Evolutionary conservation across 148 eudicot genomes (phyloP), one percentile per base, ranked within the genome.

Genomic region (Chenopodium album): DNA sequence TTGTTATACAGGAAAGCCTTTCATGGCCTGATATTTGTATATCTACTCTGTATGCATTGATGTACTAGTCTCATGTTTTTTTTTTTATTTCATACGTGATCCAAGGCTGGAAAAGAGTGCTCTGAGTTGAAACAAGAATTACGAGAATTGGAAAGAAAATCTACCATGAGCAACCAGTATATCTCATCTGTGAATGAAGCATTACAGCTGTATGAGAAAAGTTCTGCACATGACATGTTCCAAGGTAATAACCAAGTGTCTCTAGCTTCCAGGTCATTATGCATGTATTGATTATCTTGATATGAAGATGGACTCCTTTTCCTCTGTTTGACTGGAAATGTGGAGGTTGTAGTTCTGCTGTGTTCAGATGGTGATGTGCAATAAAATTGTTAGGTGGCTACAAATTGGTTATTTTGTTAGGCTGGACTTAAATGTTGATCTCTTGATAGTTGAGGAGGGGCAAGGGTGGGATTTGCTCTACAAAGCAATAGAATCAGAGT

Each of bases 41-140:
- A 62, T 54, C 29, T 28, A 46, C 71, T 2, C 26, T 29, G 23
- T 31, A 59, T 76, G 56, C 69, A 46, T 62, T 20, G 20, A 28
- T 29, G n/a, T 20, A 44, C 71, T 10, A 47, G 47, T 76, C 75
- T 76, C 71, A 34, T 71, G 50, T 44, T 77, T 17, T 64, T 54
- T 64, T 54, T 64, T 71, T 54, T 32, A 48, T 23, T 79, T 4
- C 31, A 65, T 14, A 22, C 62, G 22, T 76, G 75, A 60, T 26
- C 70, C 20, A 56, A 87, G 87, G 94, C 89, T 80, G 90, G 87
- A 82, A 90, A 91, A 81, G 92, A 92, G 88, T 87, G 86, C 59
- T 85, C 90, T 80, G 89, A 88, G 79, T 86, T 89, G 87, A 85
- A 77, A 75, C 86, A 76, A 86, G 92, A 94, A 75, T 82, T 89